Conservation (phyloP, 257 asterid species). For the Capsicum baccatum region DNA sequence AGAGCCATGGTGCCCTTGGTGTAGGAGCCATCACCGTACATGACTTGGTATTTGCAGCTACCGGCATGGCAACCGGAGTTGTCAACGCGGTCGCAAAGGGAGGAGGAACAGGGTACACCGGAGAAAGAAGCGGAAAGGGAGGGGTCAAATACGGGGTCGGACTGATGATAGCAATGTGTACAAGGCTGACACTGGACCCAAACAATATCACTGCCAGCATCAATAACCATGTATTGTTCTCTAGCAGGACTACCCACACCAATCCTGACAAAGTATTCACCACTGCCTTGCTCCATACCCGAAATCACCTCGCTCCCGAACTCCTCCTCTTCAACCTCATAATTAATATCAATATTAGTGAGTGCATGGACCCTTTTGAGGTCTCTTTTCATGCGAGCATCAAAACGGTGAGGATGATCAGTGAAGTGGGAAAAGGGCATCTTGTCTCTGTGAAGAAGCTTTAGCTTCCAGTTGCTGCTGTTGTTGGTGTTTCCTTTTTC, state of each 20-base stretch:
- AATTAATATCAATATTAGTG: not conserved
- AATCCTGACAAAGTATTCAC: slow-evolving; percentile 85
- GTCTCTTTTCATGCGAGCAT: slow-evolving; percentile 72
- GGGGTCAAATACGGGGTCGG: slow-evolving; percentile 96
- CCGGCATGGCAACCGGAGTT: slow-evolving; percentile 84
- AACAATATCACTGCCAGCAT: slow-evolving; percentile 86
- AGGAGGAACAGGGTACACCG: slow-evolving; percentile 76
- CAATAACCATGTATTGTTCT: slow-evolving; percentile 85
- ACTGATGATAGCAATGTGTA: slow-evolving; percentile 75
- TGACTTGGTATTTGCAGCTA: slow-evolving; percentile 78
- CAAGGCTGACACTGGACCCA: slow-evolving; percentile 98
- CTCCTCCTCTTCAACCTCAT: slow-evolving; percentile 47
- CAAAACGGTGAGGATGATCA: slow-evolving; percentile 63
- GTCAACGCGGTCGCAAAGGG: slow-evolving; percentile 63
- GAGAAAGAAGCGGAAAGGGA: slow-evolving; percentile 68
- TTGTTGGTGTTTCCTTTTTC: no score
- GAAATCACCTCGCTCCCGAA: slow-evolving; percentile 84
- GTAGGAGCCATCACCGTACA: slow-evolving; percentile 89
- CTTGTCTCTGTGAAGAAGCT: slow-evolving; percentile 65
- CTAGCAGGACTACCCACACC: slow-evolving; percentile 88
- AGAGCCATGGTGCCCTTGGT: slow-evolving; percentile 82
- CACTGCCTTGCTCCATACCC: slow-evolving; percentile 94
- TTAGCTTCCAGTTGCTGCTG: slow-evolving; percentile 45
- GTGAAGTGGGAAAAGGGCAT: slow-evolving; percentile 54
- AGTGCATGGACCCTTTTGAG: slow-evolving; percentile 56